These are phyloP conservation scores for Pholiota conissans DNA, from an alignment of 768 basidiomycete genomes.

Conservation along the genomic window DNA sequence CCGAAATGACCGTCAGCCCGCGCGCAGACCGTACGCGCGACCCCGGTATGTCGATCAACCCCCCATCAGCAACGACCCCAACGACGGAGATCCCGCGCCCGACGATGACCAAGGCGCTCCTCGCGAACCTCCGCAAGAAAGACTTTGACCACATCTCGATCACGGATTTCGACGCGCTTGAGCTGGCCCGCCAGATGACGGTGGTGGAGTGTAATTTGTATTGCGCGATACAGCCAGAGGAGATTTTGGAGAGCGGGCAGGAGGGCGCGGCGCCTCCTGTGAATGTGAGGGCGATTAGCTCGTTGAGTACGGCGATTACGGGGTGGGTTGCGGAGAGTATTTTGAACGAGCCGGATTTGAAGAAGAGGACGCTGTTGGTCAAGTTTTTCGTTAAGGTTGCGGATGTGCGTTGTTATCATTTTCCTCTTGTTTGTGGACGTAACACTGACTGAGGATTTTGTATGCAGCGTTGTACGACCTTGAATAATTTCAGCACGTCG, in stretches of 20 bases:
- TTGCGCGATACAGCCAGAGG: constrained; percentile 83
- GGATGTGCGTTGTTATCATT: constrained; percentile 56
- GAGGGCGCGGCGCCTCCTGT: constrained; percentile 60
- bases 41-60: constrained; percentile 73
- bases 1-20: constrained; percentile 49
- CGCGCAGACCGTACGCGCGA: constrained; percentile 69
- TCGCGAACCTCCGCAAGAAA: constrained; percentile 65
- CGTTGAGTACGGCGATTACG: constrained; percentile 89
- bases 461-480: constrained; percentile 72
- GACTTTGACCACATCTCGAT: constrained; percentile 63
- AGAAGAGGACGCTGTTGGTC: constrained; percentile 74
- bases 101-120: constrained; percentile 77
- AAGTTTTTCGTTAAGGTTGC: constrained; percentile 95
- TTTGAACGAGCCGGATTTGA: constrained; percentile 84
- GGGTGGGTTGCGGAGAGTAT: constrained; percentile 97
- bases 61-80: constrained; percentile 40
- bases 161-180: constrained; percentile 91
- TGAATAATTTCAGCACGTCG: constrained; percentile 92
- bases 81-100: constrained; percentile 82
- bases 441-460: constrained; percentile 10
- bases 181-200: constrained; percentile 91
- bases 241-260: constrained; percentile 83
- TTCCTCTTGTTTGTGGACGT: constrained; percentile 1
- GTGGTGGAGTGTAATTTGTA: constrained; percentile 91
- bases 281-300: constrained; percentile 82